phyloP scores from a whole-genome alignment of 768 basidiomycete genomes.

The Chlorophyllum brunneum region DNA sequence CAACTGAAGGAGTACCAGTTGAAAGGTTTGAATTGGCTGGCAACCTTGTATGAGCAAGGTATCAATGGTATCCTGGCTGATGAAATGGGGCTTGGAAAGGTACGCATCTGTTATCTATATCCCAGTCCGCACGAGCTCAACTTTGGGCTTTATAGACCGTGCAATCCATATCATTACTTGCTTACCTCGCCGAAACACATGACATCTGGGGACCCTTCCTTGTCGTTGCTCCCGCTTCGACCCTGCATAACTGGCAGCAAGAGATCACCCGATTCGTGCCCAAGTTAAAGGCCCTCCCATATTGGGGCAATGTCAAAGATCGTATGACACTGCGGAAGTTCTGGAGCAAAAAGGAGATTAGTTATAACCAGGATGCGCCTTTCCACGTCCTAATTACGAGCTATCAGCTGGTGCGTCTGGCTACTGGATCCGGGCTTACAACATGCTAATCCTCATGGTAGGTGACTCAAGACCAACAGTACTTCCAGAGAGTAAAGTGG shows the following conservation, averaged over 20 bases:
- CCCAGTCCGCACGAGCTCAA: neutral
- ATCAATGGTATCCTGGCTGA: slow-evolving; percentile 99
- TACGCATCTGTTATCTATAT: slow-evolving; percentile 21
- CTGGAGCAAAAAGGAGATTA: slow-evolving; percentile 97
- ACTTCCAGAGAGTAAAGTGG: slow-evolving; percentile 97
- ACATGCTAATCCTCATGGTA: slow-evolving; percentile 23
- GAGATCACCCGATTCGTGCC: slow-evolving; percentile 96
- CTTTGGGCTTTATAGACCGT: slow-evolving; percentile 62
- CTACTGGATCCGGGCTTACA: neutral
- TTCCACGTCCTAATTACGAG: slow-evolving; percentile 97
- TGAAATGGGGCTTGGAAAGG: slow-evolving; percentile 96
- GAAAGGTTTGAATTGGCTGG: slow-evolving; percentile 97
- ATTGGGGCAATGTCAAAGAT: slow-evolving; percentile 98
- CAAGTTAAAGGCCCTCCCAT: slow-evolving; percentile 88
- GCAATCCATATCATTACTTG: slow-evolving; percentile 94
- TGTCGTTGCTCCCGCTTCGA: slow-evolving; percentile 95
- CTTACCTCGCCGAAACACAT: slow-evolving; percentile 94
- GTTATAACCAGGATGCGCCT: slow-evolving; percentile 90
- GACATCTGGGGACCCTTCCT: slow-evolving; percentile 99
- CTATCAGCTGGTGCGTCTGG: slow-evolving; percentile 80
- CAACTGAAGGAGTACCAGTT: slow-evolving; percentile 97
- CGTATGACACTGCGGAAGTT: slow-evolving; percentile 92
- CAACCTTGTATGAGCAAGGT: slow-evolving; percentile 95
- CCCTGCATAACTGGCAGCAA: slow-evolving; percentile 99
- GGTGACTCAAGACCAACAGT: slow-evolving; percentile 96